Conservation (phyloP, 768 basidiomycete genomes). For the Boletales sp. region DNA sequence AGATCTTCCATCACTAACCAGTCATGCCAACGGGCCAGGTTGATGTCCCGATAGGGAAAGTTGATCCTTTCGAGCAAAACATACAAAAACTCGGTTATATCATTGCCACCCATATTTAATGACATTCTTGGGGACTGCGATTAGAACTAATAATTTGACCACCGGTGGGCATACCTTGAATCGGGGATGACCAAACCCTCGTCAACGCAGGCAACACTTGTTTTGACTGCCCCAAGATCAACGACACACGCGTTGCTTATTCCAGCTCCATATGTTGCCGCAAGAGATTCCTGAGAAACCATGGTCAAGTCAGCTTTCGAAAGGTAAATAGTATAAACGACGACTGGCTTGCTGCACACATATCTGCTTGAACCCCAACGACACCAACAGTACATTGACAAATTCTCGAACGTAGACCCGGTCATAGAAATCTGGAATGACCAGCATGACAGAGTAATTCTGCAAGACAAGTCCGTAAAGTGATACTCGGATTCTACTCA, state of each 20-base stretch:
- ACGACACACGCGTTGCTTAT: slow-evolving; percentile 94
- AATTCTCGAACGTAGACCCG: slow-evolving; percentile 78
- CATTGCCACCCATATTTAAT: slow-evolving; percentile 89
- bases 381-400: slow-evolving; percentile 63
- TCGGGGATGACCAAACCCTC: slow-evolving; percentile 88
- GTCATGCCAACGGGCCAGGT: slow-evolving; percentile 76
- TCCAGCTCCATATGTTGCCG: slow-evolving; percentile 93
- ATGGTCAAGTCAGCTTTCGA: background rate
- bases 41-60: slow-evolving; percentile 85
- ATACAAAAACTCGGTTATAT: slow-evolving; percentile 87
- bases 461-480: slow-evolving; percentile 27
- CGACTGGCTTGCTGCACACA: slow-evolving; percentile 81
- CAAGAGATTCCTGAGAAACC: slow-evolving; percentile 71
- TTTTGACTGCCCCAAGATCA: slow-evolving; percentile 83
- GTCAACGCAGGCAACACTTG: slow-evolving; percentile 89
- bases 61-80: slow-evolving; percentile 73
- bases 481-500: background rate
- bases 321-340: background rate
- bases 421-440: slow-evolving; percentile 92
- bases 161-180: slow-evolving; percentile 60
- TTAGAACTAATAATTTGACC: slow-evolving; percentile 3
- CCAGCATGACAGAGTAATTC: slow-evolving; percentile 84
- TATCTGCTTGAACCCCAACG: slow-evolving; percentile 90
- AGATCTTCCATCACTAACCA: slow-evolving; percentile 92
- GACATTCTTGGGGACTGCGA: slow-evolving; percentile 49